Percentiles rank a stretch among this genome's conserved stretches.
phyloP scores from a whole-genome alignment of 768 basidiomycete species.

The Amyloporia xantha region DNA sequence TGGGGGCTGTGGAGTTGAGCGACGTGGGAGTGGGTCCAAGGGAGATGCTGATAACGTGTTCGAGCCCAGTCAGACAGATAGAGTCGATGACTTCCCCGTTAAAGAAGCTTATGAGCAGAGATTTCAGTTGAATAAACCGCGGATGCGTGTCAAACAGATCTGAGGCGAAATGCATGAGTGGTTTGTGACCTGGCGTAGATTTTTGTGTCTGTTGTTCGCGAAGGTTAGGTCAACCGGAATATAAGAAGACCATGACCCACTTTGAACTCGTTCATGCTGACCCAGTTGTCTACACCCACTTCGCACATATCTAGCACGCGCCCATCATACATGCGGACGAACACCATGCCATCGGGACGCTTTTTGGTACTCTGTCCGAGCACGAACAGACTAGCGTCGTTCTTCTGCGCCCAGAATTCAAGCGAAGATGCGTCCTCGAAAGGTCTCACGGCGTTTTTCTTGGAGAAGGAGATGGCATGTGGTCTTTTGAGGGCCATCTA shows the following conservation, averaged over 20 bases:
- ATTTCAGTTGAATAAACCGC: slow-evolving; percentile 87
- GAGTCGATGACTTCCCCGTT: slow-evolving; percentile 80
- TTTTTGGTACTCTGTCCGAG: slow-evolving; percentile 93
- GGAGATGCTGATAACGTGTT: slow-evolving; percentile 82
- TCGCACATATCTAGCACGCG: slow-evolving; percentile 93
- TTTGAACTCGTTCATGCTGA: slow-evolving; percentile 78
- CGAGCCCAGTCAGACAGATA: slow-evolving; percentile 77
- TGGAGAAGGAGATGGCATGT: slow-evolving; percentile 84
- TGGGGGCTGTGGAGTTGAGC: slow-evolving; percentile 37
- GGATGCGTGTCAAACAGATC: slow-evolving; percentile 94
- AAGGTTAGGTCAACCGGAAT: background rate
- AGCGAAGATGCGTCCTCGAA: slow-evolving; percentile 82
- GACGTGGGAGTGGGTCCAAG: slow-evolving; percentile 57
- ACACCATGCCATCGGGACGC: slow-evolving; percentile 77
- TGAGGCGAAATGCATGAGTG: slow-evolving; percentile 93
- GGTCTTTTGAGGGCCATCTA: slow-evolving; percentile 95
- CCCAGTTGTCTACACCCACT: slow-evolving; percentile 78
- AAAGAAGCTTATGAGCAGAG: slow-evolving; percentile 85
- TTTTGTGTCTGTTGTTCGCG: slow-evolving; percentile 60
- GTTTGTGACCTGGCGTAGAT: slow-evolving; percentile 83
- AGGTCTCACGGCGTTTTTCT: slow-evolving; percentile 86
- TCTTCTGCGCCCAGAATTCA: slow-evolving; percentile 91
- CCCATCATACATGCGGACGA: slow-evolving; percentile 83
- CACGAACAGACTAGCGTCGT: slow-evolving; percentile 89
- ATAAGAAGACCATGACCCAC: slow-evolving; percentile 36